Evolutionary conservation across 257 asterid genomes (phyloP).

Genomic region (Verbascum thapsus): DNA sequence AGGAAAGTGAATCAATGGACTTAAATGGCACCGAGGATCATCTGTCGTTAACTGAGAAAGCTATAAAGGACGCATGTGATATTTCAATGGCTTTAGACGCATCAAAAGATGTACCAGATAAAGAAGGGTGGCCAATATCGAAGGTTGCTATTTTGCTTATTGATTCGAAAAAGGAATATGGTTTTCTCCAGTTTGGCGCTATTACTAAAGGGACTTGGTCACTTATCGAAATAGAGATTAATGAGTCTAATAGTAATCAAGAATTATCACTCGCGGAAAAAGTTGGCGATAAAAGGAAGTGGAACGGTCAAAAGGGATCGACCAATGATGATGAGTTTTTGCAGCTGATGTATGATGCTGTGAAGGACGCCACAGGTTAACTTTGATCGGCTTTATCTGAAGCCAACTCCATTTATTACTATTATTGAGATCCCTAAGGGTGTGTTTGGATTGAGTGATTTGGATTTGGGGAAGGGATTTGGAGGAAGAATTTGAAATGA

Average conservation of each 20-base stretch:
- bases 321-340: conserved; percentile 35
- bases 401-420: conserved; percentile 10
- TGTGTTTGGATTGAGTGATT: too few relatives aligned
- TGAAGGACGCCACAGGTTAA: conserved; percentile 56
- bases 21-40: conserved; percentile 29
- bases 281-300: conserved; percentile 42
- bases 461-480: too few relatives aligned
- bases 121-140: conserved; percentile 51
- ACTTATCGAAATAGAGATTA: conserved; percentile 44
- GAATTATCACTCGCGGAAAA: conserved; percentile 28
- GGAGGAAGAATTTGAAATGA: not conserved
- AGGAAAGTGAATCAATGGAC: conserved; percentile 19
- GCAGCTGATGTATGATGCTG: conserved; percentile 51
- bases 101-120: conserved; percentile 39
- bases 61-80: conserved; percentile 66
- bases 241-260: conserved; percentile 23
- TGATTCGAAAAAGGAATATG: conserved; percentile 55
- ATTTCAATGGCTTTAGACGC: conserved; percentile 51
- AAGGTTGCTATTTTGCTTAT: conserved; percentile 61
- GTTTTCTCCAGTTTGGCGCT: conserved; percentile 44
- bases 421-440: not conserved
- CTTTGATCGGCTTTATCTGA: too few relatives aligned
- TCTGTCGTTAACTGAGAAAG: conserved; percentile 63
- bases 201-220: conserved; percentile 65
- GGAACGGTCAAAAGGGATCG: conserved; percentile 20